Percentiles rank a stretch among this genome's conserved stretches.
These are phyloP conservation scores for Wallacemonas sp. DNA, from an alignment of 208 protist species.

Conservation along the genomic window DNA sequence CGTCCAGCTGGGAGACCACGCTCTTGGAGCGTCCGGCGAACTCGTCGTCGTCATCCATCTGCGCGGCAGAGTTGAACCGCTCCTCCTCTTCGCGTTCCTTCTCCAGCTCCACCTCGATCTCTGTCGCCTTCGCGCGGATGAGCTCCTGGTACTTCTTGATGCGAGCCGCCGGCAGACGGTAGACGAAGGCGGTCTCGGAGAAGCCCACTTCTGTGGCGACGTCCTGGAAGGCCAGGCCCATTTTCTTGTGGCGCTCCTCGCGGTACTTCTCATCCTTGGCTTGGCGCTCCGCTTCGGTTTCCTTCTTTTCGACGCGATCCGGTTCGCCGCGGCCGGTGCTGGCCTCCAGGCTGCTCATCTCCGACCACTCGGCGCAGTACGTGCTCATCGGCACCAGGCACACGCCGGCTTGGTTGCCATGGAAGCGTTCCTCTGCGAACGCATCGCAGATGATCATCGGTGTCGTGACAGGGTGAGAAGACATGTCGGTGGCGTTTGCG, in stretches of 20 bases:
- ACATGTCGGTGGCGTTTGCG: not conserved
- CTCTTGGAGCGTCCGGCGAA: slow-evolving; percentile 5
- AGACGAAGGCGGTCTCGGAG: slow-evolving; percentile 68
- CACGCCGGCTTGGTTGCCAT: slow-evolving; percentile 69
- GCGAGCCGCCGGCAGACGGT: slow-evolving; percentile 51
- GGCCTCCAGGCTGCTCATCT: slow-evolving; percentile 45
- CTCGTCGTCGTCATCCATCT: not conserved
- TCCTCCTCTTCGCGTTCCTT: slow-evolving; percentile 49
- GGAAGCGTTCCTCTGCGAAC: slow-evolving; percentile 55
- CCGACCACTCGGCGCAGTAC: slow-evolving; percentile 62
- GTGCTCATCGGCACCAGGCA: slow-evolving; percentile 39
- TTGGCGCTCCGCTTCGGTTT: slow-evolving; percentile 41
- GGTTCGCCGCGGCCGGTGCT: slow-evolving; percentile 54
- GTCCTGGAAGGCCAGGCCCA: slow-evolving; percentile 46
- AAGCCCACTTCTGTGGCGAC: slow-evolving; percentile 63
- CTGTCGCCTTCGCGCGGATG: slow-evolving; percentile 42
- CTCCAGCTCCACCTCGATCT: slow-evolving; percentile 64
- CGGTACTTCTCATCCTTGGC: slow-evolving; percentile 39
- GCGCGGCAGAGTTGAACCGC: not conserved
- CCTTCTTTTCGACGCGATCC: slow-evolving; percentile 20
- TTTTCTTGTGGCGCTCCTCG: slow-evolving; percentile 39
- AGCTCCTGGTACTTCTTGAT: slow-evolving; percentile 41
- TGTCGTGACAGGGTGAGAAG: slow-evolving; percentile 20
- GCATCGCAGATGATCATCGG: slow-evolving; percentile 68
- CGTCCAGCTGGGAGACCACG: not conserved